Evolutionary conservation across 208 protist species (phyloP).

Genomic region (Wallacemonas sp.): DNA sequence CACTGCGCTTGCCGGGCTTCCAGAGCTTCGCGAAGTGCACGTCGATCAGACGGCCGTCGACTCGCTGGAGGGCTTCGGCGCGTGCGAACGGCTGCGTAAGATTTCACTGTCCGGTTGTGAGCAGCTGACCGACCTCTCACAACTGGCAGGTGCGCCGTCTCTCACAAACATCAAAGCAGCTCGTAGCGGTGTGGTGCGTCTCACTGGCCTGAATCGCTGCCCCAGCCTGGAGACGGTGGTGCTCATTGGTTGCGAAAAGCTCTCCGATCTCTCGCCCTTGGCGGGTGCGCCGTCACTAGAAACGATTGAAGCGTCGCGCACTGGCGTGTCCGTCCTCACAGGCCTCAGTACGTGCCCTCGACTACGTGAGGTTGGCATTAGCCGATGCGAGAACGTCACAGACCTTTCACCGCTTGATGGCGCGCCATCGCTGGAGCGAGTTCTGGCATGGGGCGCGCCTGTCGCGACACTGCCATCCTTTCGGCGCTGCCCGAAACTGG

Average conservation of each 20-base stretch:
- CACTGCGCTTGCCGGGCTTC: too few relatives aligned
- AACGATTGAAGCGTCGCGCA: background rate
- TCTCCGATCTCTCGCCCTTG: background rate
- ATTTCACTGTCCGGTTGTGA: background rate
- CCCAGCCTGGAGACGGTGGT: background rate
- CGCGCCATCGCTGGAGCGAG: background rate
- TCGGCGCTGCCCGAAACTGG: background rate
- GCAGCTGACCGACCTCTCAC: background rate
- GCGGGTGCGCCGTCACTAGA: background rate
- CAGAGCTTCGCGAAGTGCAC: too few relatives aligned
- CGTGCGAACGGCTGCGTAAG: too few relatives aligned
- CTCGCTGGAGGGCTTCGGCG: too few relatives aligned
- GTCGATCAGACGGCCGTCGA: too few relatives aligned
- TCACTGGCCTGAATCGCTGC: background rate
- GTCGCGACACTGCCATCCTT: background rate
- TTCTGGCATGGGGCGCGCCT: background rate
- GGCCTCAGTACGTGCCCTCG: conserved; percentile 1
- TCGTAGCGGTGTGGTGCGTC: background rate
- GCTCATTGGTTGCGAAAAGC: background rate
- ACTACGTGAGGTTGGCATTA: background rate
- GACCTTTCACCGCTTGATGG: background rate
- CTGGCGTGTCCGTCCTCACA: background rate
- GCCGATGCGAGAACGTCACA: background rate
- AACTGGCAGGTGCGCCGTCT: background rate
- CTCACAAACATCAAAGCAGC: background rate